phyloP scores from a whole-genome alignment of 1,284 basidiomycete genomes.

The Spongiforma sp. region DNA sequence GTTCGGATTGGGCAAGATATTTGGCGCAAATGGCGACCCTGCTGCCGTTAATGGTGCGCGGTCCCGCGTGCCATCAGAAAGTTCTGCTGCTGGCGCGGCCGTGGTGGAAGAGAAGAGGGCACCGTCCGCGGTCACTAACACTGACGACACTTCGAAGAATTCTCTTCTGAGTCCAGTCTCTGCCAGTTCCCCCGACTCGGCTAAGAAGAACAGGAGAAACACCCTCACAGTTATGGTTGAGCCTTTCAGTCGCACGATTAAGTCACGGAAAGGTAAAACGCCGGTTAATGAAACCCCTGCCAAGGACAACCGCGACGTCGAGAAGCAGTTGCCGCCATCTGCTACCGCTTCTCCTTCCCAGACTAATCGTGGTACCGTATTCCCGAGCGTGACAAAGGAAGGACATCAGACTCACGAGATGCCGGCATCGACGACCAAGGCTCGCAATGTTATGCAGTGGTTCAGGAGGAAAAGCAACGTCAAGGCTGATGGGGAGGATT shows the following conservation, averaged over 20 bases:
- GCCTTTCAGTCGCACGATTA: constrained; percentile 66
- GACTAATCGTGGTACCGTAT: constrained; percentile 28
- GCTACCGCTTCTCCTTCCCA: constrained; percentile 35
- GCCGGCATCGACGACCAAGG: constrained; percentile 74
- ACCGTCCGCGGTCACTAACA: constrained; percentile 1
- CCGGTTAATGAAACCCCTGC: constrained; percentile 43
- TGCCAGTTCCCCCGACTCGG: constrained; percentile 33
- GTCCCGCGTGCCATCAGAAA: constrained; percentile 49
- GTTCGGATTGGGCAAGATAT: constrained; percentile 72
- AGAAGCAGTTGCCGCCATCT: constrained; percentile 39
- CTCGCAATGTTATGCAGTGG: constrained; percentile 82
- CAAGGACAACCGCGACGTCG: constrained; percentile 37
- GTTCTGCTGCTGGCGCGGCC: constrained; percentile 35
- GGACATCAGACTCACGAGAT: constrained; percentile 43
- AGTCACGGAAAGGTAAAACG: constrained; percentile 48
- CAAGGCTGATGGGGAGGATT: constrained; percentile 44
- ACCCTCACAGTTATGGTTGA: constrained; percentile 86
- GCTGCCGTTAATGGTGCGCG: constrained; percentile 30
- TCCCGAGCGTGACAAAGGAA: constrained; percentile 34
- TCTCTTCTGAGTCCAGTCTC: constrained; percentile 42
- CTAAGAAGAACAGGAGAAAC: constrained; percentile 71
- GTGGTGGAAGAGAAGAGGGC: constrained; percentile 28
- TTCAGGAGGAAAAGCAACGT: constrained; percentile 75
- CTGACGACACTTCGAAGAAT: constrained; percentile 27
- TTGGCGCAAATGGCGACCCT: constrained; percentile 45